These are phyloP conservation scores for Trichoderma simmonsii DNA, from an alignment of 2,329 filamentous ascomycete species.

Conservation along the genomic window DNA sequence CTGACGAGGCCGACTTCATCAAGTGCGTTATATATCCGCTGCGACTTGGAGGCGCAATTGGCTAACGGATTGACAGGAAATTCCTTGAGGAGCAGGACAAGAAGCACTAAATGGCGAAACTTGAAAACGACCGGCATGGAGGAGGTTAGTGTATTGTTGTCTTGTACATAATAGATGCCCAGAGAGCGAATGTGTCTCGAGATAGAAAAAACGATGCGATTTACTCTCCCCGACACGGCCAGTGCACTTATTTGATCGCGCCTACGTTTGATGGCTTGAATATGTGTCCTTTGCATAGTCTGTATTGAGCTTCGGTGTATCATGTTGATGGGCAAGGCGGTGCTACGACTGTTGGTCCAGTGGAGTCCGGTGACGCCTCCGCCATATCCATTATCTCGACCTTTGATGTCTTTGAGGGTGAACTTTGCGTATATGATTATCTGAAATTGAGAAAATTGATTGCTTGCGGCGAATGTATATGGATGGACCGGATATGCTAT, in stretches of 20 bases:
- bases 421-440: not conserved
- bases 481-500: not conserved
- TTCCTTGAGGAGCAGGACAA: conserved; percentile 42
- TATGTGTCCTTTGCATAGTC: not conserved
- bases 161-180: conserved; percentile 32
- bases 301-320: not conserved
- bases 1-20: conserved; percentile 64
- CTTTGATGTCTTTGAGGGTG: not conserved
- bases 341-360: not conserved
- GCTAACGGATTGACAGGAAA: conserved; percentile 35
- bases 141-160: conserved; percentile 28
- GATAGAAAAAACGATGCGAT: conserved; percentile 16
- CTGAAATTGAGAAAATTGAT: not conserved
- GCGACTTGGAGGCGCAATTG: not conserved
- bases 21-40: conserved; percentile 47
- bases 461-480: not conserved
- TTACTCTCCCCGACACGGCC: not conserved
- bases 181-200: conserved; percentile 4
- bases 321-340: not conserved
- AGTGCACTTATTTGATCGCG: not conserved
- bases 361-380: not conserved
- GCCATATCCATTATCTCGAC: not conserved
- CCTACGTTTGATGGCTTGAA: not conserved
- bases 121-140: conserved; percentile 19
- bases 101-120: conserved; percentile 35